phyloP scores from a whole-genome alignment of 106 monocot species.

The Allium fistulosum region DNA sequence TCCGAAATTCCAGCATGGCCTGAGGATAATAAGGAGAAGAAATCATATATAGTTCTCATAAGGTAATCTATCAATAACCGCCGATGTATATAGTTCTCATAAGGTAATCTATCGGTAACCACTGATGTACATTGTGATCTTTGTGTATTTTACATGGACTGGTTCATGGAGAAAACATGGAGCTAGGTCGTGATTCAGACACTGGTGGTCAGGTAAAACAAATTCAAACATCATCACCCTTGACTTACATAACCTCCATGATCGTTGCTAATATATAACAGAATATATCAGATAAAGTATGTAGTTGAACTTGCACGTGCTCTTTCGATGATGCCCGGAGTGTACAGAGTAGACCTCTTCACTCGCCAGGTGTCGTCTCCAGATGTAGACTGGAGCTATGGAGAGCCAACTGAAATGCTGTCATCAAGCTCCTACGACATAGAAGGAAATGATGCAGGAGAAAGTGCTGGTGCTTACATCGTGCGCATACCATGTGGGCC shows the following conservation, averaged over 20 bases:
- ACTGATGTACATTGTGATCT: not conserved
- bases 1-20: conserved; percentile 70
- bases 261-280: too few relatives aligned
- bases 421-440: conserved; percentile 51
- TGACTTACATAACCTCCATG: not conserved
- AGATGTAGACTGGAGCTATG: conserved; percentile 97
- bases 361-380: conserved; percentile 87
- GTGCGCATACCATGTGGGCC: conserved; percentile 84
- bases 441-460: conserved; percentile 66
- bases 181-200: conserved; percentile 86
- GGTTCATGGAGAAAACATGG: conserved; percentile 96
- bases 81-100: conserved; percentile 45
- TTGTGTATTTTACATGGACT: conserved; percentile 75
- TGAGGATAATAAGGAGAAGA: conserved; percentile 85
- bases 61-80: conserved; percentile 28
- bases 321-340: conserved; percentile 87
- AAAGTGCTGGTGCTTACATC: conserved; percentile 90
- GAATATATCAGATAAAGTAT: conserved; percentile 59
- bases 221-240: not conserved
- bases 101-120: conserved; percentile 27
- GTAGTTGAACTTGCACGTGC: conserved; percentile 92
- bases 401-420: conserved; percentile 93
- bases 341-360: conserved; percentile 88
- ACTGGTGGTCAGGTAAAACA: conserved; percentile 78
- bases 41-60: conserved; percentile 80